Evolutionary conservation across 1,284 basidiomycete genomes (phyloP), one percentile per base, ranked within the genome.

Genomic region (Phellopilus nigrolimitatus): DNA sequence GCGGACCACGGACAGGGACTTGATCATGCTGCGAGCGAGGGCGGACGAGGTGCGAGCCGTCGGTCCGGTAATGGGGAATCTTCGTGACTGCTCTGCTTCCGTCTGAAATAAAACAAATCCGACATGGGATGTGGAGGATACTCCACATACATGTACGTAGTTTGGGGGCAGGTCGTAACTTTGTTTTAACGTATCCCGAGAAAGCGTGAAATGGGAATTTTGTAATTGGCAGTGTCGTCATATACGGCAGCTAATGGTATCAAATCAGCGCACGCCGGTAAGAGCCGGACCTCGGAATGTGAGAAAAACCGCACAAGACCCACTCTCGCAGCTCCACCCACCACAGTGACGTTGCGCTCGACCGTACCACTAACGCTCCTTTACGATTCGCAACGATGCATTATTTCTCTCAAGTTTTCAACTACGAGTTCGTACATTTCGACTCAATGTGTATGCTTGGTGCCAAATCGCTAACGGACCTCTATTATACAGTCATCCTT

Each of bases 401-500:
- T 48, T 62, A 62, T 51, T 62, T 62, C 52, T 61, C 59, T 38
- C 51, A 56, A 42, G 48, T 44, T 46, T 62, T 62, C 52, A 57
- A 57, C 43, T 64, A 61, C 57, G 58, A 58, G 63, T 64, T 47
- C 48, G 64, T 56, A 37, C 7, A 10, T 40, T 15, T 43, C 21
- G 47, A 34, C 30, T 10, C 13, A n/a, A 22, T 39, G 6, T 22
- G 19, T 30, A 36, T 9, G 28, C 13, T 30, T 6, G 15, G 24
- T 12, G 19, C 27, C 37, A 25, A 30, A 17, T 24, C 19, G 19
- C 10, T 31, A 15, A 36, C 47, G n/a, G 38, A 50, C 37, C 34
- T 36, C 33, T 51, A 15, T 33, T 38, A 51, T 53, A 51, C n/a
- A 94, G 91, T 59, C 89, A 91, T 63, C 78, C 89, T 50, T 91